Percentiles rank a stretch among this genome's conserved stretches.
Evolutionary conservation across 2,329 filamentous ascomycete genomes (phyloP).

Genomic region (Periconia sp.): DNA sequence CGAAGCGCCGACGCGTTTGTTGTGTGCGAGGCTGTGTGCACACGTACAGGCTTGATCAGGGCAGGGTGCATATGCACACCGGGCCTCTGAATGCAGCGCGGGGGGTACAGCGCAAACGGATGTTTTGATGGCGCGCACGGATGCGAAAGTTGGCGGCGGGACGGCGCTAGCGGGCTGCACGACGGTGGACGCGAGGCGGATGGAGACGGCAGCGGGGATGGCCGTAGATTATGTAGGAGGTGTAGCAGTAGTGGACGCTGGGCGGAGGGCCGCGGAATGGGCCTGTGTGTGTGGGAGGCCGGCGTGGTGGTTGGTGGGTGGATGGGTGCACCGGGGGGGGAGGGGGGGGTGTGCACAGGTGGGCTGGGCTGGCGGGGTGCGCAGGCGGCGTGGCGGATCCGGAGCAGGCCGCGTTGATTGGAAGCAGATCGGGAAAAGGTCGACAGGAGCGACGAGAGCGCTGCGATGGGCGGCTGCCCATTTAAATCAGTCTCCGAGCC

Average conservation of each 20-base stretch:
- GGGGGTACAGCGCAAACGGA: conserved; percentile 26
- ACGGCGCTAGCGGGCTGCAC: conserved; percentile 28
- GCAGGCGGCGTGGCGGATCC: conserved; percentile 27
- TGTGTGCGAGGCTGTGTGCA: conserved; percentile 23
- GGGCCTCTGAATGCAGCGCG: conserved; percentile 5
- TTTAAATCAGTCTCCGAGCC: conserved; percentile 28
- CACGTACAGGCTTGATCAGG: conserved; percentile 18
- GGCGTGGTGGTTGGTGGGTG: not conserved
- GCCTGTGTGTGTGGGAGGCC: conserved; percentile 8
- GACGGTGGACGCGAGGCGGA: too few species aligned
- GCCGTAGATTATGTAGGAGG: too few species aligned
- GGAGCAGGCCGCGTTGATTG: conserved; percentile 42
- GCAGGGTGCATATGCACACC: conserved; percentile 27
- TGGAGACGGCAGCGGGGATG: too few species aligned
- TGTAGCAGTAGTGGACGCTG: too few species aligned
- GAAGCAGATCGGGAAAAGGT: conserved; percentile 38
- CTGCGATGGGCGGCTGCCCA: conserved; percentile 23
- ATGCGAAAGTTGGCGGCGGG: conserved; percentile 12
- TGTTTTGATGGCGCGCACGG: conserved; percentile 22
- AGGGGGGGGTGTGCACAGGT: conserved; percentile 11
- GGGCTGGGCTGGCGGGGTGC: conserved; percentile 18
- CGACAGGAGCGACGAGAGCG: conserved; percentile 24
- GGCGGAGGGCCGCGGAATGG: conserved; percentile 20
- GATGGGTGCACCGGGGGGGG: not conserved
- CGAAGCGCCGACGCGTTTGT: conserved; percentile 30